A percentile compares a stretch with the other conserved stretches of the same genome.
These are phyloP conservation scores for Rhodofomes roseus DNA, from an alignment of 1,284 basidiomycete species.

Conservation along the genomic window DNA sequence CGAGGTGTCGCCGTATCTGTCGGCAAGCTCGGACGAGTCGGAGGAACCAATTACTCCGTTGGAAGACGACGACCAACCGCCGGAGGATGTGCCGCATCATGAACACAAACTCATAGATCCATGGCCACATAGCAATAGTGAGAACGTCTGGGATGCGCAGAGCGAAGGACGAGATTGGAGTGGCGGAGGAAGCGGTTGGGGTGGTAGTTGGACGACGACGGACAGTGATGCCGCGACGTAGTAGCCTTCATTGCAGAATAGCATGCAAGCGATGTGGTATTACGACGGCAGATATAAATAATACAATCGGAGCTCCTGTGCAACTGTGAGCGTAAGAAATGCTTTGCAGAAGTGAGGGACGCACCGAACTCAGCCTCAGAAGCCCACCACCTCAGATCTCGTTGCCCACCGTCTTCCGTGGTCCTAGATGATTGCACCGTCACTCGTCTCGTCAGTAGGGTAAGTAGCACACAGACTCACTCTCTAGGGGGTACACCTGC, in stretches of 20 bases:
- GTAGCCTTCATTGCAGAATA: background rate
- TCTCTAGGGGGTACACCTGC: slow-evolving; percentile 84
- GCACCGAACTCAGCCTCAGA: background rate
- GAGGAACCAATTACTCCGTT: background rate
- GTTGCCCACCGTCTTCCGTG: slow-evolving; percentile 18
- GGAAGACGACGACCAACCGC: background rate
- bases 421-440: slow-evolving; percentile 14
- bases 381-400: slow-evolving; percentile 12
- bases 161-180: background rate
- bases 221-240: background rate
- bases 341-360: background rate
- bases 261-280: background rate
- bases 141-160: background rate
- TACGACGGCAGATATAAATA: background rate
- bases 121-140: background rate
- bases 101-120: background rate
- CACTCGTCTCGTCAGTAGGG: background rate
- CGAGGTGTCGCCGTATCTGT: background rate
- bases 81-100: background rate
- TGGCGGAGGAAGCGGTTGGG: background rate
- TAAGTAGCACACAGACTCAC: slow-evolving; percentile 40
- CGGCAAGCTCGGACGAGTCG: background rate
- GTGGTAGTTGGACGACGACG: background rate
- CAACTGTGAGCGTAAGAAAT: background rate
- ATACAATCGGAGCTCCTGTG: slow-evolving; percentile 2